Evolutionary conservation across 164 flowering plant genomes (phyloP).

Genomic region (Taxillus chinensis): DNA sequence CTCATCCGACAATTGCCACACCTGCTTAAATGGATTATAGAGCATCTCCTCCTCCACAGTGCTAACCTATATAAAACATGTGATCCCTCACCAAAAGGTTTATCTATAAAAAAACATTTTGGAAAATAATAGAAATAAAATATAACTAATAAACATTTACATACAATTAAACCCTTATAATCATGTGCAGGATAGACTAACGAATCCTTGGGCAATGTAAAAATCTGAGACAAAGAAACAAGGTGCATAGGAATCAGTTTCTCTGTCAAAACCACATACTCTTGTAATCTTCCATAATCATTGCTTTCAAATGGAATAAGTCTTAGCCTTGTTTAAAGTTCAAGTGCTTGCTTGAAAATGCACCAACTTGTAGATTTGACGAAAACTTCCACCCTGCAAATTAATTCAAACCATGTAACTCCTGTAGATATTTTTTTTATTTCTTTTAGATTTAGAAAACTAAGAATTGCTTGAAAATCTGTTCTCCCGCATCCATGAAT

Average conservation of each 20-base stretch:
- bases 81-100: constrained; percentile 11
- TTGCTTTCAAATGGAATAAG: not conserved
- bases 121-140: not conserved
- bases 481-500: constrained; percentile 97
- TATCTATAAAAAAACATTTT: too few species aligned
- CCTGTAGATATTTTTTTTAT: too few species aligned
- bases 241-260: too few species aligned
- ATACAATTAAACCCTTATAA: constrained; percentile 84
- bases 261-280: too few species aligned
- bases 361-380: constrained; percentile 71
- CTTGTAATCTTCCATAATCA: too few species aligned
- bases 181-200: constrained; percentile 90
- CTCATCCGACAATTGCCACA: too few species aligned
- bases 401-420: too few species aligned
- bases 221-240: constrained; percentile 41
- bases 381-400: constrained; percentile 81
- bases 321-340: not conserved
- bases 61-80: constrained; percentile 47
- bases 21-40: too few species aligned
- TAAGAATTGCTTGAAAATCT: constrained; percentile 97
- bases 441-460: too few species aligned
- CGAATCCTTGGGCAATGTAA: constrained; percentile 83
- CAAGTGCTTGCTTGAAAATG: constrained; percentile 73
- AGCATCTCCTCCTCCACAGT: constrained; percentile 87
- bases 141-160: constrained; percentile 13